Conservation (phyloP, 257 asterid genomes). For the Vinca minor region DNA sequence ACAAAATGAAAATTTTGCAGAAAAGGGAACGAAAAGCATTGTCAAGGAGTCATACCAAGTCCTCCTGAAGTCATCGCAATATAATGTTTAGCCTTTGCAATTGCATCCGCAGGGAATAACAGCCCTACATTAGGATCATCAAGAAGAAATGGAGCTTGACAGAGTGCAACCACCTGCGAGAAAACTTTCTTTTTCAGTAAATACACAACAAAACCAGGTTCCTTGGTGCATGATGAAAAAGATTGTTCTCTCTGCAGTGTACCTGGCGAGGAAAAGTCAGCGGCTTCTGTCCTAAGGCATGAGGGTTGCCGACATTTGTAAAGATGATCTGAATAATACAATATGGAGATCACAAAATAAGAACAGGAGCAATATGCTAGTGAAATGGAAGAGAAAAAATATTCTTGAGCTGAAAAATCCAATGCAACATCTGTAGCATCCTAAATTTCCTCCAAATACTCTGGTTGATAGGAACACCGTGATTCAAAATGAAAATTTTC, state of each 20-base stretch:
- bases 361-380: neutral
- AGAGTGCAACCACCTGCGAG: conserved; percentile 84
- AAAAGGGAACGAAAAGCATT: conserved; percentile 6
- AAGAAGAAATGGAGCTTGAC: conserved; percentile 97
- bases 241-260: conserved; percentile 4
- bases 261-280: conserved; percentile 97
- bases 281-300: conserved; percentile 91
- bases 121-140: conserved; percentile 96
- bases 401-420: neutral
- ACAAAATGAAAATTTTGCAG: neutral
- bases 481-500: neutral
- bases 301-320: conserved; percentile 94
- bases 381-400: neutral
- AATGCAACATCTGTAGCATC: neutral
- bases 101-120: conserved; percentile 92
- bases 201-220: conserved; percentile 7
- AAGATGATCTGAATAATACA: conserved; percentile 59
- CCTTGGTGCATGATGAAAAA: neutral
- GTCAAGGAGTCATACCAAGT: conserved; percentile 45
- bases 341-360: neutral
- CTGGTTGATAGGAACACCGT: neutral
- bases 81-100: conserved; percentile 86
- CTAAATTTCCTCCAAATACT: neutral
- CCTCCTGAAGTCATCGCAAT: conserved; percentile 81
- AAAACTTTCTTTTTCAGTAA: conserved; percentile 6